Conservation (phyloP, 495 filamentous ascomycete species). For the Terfezia claveryi region DNA sequence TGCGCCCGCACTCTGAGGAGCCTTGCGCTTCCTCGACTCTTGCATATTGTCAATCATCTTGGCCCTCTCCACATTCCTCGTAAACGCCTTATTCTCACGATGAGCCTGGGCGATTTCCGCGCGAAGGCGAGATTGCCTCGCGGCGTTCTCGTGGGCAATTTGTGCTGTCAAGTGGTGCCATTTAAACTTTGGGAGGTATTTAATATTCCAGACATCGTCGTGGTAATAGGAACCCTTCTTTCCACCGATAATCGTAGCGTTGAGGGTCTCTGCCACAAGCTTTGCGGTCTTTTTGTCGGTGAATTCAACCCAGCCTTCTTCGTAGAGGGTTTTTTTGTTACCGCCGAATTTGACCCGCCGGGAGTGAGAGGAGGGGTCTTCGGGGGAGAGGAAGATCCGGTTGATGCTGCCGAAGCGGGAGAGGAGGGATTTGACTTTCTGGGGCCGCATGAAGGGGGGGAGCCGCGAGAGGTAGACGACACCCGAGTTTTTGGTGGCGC, state of each 20-base stretch:
- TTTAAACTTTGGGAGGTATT: constrained; percentile 67
- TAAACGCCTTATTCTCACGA: constrained; percentile 65
- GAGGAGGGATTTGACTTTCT: constrained; percentile 54
- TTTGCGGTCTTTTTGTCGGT: constrained; percentile 56
- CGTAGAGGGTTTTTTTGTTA: constrained; percentile 71
- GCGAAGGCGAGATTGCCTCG: constrained; percentile 54
- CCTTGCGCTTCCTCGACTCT: constrained; percentile 35
- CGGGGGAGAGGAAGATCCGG: constrained; percentile 71
- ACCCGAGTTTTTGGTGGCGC: constrained; percentile 41
- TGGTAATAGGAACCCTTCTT: constrained; percentile 75
- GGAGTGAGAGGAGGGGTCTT: constrained; percentile 39
- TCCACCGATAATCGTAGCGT: constrained; percentile 52
- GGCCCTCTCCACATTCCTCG: constrained; percentile 50
- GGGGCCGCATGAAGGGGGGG: constrained; percentile 86
- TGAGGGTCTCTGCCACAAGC: constrained; percentile 60
- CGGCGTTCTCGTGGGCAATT: constrained; percentile 43
- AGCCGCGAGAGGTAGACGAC: constrained; percentile 78
- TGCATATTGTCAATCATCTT: constrained; percentile 53
- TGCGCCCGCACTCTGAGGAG: constrained; percentile 3
- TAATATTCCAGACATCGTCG: constrained; percentile 79
- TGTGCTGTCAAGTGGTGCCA: constrained; percentile 41
- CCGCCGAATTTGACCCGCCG: constrained; percentile 42
- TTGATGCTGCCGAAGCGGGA: constrained; percentile 57
- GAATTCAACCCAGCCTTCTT: constrained; percentile 92
- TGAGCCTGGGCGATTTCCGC: constrained; percentile 57